Conservation (phyloP, 179 eudicot genomes). For the Spergularia azorica region DNA sequence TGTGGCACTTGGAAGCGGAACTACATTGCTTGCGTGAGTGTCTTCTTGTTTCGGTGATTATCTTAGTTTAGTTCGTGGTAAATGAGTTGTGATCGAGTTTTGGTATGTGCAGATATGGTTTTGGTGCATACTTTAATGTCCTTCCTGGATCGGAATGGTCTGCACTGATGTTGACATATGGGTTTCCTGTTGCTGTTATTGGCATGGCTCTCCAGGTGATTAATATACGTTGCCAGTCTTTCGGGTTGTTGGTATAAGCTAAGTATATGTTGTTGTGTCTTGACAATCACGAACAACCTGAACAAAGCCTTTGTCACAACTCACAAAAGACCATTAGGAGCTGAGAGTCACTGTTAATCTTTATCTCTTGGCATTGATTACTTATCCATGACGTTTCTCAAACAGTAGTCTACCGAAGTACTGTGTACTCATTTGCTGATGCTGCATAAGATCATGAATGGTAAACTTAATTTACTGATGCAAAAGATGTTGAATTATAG, state of each 20-base stretch:
- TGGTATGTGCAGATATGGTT: constrained; percentile 66
- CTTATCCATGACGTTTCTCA: not conserved
- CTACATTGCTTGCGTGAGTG: constrained; percentile 79
- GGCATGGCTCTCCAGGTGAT: constrained; percentile 98
- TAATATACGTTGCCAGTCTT: not conserved
- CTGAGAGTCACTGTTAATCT: not conserved
- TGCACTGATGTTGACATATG: constrained; percentile 95
- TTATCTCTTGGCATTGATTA: not conserved
- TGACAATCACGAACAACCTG: not conserved
- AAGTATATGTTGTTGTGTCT: not conserved
- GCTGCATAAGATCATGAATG: not conserved
- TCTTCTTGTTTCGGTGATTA: not conserved
- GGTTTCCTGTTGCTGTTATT: constrained; percentile 94
- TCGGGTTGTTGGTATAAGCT: not conserved
- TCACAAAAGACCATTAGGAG: not conserved
- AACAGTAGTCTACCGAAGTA: not conserved
- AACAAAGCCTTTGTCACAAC: not conserved
- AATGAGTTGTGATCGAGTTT: not conserved
- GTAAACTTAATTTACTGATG: not conserved
- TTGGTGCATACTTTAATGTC: constrained; percentile 94
- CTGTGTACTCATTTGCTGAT: not conserved
- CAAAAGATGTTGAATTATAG: not conserved
- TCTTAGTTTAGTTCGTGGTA: not conserved
- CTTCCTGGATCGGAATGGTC: constrained; percentile 99
- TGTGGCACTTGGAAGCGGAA: constrained; percentile 78